These are phyloP conservation scores for Trichothecium sympodiale DNA, from an alignment of 2,329 filamentous ascomycete genomes.

Conservation along the genomic window DNA sequence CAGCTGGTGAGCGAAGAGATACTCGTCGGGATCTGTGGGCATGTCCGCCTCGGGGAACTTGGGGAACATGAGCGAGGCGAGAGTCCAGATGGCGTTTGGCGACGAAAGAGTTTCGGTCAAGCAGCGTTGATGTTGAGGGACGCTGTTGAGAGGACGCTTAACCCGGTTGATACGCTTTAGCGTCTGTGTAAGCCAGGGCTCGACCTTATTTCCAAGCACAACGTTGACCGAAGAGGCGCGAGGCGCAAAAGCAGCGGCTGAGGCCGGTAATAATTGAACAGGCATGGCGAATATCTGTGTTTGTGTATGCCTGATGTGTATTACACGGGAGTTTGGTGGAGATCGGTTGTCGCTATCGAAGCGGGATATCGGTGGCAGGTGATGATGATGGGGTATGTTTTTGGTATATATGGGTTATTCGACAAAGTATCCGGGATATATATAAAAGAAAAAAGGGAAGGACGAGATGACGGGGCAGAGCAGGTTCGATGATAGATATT, in stretches of 20 bases:
- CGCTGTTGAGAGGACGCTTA: slow-evolving; percentile 94
- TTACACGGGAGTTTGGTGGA: slow-evolving; percentile 1
- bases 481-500: slow-evolving; percentile 19
- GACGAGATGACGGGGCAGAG: slow-evolving; percentile 41
- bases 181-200: slow-evolving; percentile 93
- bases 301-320: slow-evolving; percentile 2
- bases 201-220: slow-evolving; percentile 81
- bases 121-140: slow-evolving; percentile 89
- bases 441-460: slow-evolving; percentile 32
- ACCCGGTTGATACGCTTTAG: slow-evolving; percentile 94
- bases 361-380: slow-evolving; percentile 4
- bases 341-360: slow-evolving; percentile 1
- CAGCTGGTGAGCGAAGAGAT: slow-evolving; percentile 73
- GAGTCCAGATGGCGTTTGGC: slow-evolving; percentile 83
- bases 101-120: slow-evolving; percentile 90
- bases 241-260: slow-evolving; percentile 91
- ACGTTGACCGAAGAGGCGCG: slow-evolving; percentile 85
- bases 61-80: slow-evolving; percentile 85
- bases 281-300: slow-evolving; percentile 53
- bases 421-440: slow-evolving; percentile 10
- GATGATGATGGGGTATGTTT: slow-evolving; percentile 8
- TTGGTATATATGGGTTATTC: slow-evolving; percentile 1
- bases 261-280: slow-evolving; percentile 85
- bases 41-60: slow-evolving; percentile 81
- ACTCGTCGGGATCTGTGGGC: slow-evolving; percentile 73